Evolutionary conservation across 805 yeast genomes (phyloP).

Genomic region (Cyberlindnera veronae): DNA sequence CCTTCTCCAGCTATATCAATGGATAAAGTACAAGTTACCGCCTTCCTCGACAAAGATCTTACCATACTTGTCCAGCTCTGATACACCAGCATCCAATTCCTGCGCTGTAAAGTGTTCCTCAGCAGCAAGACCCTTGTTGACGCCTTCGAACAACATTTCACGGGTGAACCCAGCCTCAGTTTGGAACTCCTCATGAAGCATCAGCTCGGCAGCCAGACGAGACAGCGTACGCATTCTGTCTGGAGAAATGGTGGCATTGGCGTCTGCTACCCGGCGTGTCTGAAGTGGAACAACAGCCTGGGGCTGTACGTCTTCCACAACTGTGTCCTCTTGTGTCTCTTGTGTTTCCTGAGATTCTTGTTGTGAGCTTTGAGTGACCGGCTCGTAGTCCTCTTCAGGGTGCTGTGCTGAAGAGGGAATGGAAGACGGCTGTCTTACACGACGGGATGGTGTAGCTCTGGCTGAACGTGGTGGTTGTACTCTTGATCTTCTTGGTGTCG

Average conservation of each 20-base stretch:
- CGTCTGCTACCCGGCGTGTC: conserved; percentile 1
- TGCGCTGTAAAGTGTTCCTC: conserved; percentile 35
- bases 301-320: neutral
- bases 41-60: conserved; percentile 35
- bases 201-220: conserved; percentile 9
- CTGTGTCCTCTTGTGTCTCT: neutral
- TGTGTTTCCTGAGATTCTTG: conserved; percentile 8
- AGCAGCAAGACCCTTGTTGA: conserved; percentile 32
- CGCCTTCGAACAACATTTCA: conserved; percentile 29
- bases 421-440: conserved; percentile 3
- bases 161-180: conserved; percentile 32
- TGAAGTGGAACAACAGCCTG: conserved; percentile 8
- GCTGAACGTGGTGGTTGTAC: neutral
- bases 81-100: conserved; percentile 37
- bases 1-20: too few relatives aligned
- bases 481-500: neutral
- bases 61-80: conserved; percentile 26
- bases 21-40: conserved; percentile 10
- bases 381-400: conserved; percentile 13
- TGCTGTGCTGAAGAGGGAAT: conserved; percentile 15
- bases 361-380: conserved; percentile 13
- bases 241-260: conserved; percentile 12
- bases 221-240: conserved; percentile 15
- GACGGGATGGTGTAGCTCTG: conserved; percentile 3
- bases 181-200: conserved; percentile 14